phyloP scores from a whole-genome alignment of 768 basidiomycete genomes.

The Pisolithus sp. region DNA sequence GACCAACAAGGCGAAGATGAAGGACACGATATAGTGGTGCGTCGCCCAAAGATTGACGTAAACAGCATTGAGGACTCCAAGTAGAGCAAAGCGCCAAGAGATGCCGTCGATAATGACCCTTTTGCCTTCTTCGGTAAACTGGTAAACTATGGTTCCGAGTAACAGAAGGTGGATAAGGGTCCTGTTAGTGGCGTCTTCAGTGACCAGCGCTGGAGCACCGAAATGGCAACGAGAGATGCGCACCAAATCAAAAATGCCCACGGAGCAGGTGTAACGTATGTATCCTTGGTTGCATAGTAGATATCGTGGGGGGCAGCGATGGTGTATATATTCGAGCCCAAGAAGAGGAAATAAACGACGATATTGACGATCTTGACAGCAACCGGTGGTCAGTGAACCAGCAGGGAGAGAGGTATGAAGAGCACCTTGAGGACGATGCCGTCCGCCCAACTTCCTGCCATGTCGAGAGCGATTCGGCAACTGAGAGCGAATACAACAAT shows the following conservation, averaged over 20 bases:
- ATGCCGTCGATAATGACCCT: constrained; percentile 78
- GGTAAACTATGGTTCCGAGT: constrained; percentile 86
- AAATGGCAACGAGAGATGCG: constrained; percentile 10
- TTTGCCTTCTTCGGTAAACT: constrained; percentile 77
- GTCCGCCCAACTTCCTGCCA: constrained; percentile 69
- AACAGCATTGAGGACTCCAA: constrained; percentile 81
- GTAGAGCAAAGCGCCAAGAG: constrained; percentile 86
- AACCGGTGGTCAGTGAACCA: background rate
- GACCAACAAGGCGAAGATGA: constrained; percentile 84
- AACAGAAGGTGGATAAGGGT: constrained; percentile 86
- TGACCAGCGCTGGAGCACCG: background rate
- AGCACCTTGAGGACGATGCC: constrained; percentile 73
- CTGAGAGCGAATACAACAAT: too few species aligned
- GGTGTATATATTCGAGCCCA: constrained; percentile 89
- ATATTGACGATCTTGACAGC: constrained; percentile 62
- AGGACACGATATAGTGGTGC: constrained; percentile 72
- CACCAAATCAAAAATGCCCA: constrained; percentile 92
- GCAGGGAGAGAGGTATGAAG: background rate
- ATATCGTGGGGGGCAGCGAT: constrained; percentile 68
- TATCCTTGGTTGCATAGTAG: constrained; percentile 73
- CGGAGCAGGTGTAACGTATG: constrained; percentile 90
- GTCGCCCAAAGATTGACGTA: constrained; percentile 85
- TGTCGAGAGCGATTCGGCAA: constrained; percentile 20
- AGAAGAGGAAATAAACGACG: constrained; percentile 74
- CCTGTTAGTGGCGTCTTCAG: constrained; percentile 35